A percentile compares a stretch with the other conserved stretches of the same genome.
Conservation (phyloP, 352 stramenopile genomes). For the Phytophthora pseudosyringae region DNA sequence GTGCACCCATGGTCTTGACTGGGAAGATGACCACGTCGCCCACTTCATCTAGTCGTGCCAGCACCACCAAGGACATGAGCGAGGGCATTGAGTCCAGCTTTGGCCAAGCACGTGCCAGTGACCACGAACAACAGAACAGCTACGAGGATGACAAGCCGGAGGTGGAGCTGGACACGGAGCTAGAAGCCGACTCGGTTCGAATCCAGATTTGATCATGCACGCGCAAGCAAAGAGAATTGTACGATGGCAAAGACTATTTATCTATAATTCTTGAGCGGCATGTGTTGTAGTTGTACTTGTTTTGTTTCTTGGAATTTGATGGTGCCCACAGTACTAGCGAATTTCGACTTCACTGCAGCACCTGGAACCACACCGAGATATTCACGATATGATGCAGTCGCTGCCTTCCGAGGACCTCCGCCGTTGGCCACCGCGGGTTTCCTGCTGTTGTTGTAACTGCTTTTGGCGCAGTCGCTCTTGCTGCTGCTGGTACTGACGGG, state of each 20-base stretch:
- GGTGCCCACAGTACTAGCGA: neutral
- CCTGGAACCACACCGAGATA: too few species aligned
- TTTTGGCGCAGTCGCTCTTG: slow-evolving; percentile 34
- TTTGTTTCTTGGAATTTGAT: neutral
- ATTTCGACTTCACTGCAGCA: neutral
- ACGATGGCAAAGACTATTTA: slow-evolving; percentile 40
- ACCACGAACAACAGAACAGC: slow-evolving; percentile 28
- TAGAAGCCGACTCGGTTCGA: slow-evolving; percentile 38
- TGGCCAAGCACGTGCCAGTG: slow-evolving; percentile 23
- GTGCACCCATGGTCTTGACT: slow-evolving; percentile 10
- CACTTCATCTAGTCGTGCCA: slow-evolving; percentile 25
- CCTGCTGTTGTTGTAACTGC: slow-evolving; percentile 41
- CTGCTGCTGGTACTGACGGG: slow-evolving; percentile 44
- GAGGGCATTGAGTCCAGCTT: slow-evolving; percentile 44
- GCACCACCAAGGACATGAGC: slow-evolving; percentile 38
- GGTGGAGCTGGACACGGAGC: slow-evolving; percentile 49
- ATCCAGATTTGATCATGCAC: slow-evolving; percentile 61
- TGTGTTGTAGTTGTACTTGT: slow-evolving; percentile 12
- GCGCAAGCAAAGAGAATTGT: slow-evolving; percentile 12
- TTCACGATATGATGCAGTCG: slow-evolving; percentile 67
- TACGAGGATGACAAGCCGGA: slow-evolving; percentile 65
- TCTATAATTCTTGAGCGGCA: slow-evolving; percentile 34
- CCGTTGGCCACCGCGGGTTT: slow-evolving; percentile 20
- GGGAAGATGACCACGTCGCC: slow-evolving; percentile 18
- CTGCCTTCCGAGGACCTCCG: slow-evolving; percentile 24